Conservation (phyloP, 345 rosid genomes). For the Camelina hispida region DNA sequence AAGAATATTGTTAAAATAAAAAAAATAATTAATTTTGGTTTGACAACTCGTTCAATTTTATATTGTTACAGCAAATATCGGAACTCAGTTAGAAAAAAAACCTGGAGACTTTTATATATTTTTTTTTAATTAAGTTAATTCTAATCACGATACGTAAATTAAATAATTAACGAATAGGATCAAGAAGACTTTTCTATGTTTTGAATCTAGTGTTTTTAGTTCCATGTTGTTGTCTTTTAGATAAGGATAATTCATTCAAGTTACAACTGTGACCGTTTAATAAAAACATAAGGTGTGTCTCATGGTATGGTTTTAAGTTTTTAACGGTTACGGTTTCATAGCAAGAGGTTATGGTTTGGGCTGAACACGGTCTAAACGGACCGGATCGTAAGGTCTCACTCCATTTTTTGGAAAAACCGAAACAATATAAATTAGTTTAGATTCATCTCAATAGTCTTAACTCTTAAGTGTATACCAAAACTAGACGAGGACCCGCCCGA, state of each 20-base stretch:
- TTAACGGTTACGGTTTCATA: background rate
- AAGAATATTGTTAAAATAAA: background rate
- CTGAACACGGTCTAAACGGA: background rate
- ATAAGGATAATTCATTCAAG: slow-evolving; percentile 10
- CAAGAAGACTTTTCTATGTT: background rate
- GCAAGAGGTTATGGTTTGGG: background rate
- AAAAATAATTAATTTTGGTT: background rate
- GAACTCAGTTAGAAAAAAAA: slow-evolving; percentile 26
- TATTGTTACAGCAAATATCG: slow-evolving; percentile 39
- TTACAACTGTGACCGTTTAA: background rate
- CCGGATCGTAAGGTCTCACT: background rate
- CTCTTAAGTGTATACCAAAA: too few relatives aligned
- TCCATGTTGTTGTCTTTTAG: background rate
- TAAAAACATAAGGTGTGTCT: background rate
- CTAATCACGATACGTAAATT: slow-evolving; percentile 1
- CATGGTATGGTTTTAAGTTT: background rate
- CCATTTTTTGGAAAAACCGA: too few relatives aligned
- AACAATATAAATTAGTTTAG: too few relatives aligned
- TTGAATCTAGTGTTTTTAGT: background rate
- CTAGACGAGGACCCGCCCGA: too few relatives aligned
- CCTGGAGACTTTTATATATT: slow-evolving; percentile 8
- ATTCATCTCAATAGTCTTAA: too few relatives aligned
- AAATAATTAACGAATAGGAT: slow-evolving; percentile 13
- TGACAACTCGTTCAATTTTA: slow-evolving; percentile 29
- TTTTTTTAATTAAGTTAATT: background rate